Percentiles rank a stretch among this genome's conserved stretches.
Evolutionary conservation across 1,139 yeast genomes (phyloP).

Genomic region (Blastobotrys ciferrii): DNA sequence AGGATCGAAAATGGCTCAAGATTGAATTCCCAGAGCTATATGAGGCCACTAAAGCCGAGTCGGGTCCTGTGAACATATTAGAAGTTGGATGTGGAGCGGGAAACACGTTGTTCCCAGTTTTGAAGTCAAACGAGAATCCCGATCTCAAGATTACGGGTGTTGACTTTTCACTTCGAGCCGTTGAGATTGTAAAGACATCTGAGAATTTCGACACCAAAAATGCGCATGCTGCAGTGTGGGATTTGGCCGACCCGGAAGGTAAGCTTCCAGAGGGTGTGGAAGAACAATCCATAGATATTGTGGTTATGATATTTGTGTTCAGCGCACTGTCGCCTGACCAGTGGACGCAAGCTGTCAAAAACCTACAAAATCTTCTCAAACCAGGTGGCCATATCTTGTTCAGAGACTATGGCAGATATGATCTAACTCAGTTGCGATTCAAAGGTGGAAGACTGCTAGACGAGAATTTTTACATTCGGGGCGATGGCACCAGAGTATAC

Average conservation of each 20-base stretch:
- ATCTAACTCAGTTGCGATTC: conserved; percentile 91
- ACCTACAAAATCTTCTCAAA: conserved; percentile 68
- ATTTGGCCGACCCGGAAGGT: conserved; percentile 75
- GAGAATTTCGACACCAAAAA: conserved; percentile 59
- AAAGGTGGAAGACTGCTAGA: conserved; percentile 83
- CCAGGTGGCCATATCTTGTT: conserved; percentile 91
- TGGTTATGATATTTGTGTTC: conserved; percentile 90
- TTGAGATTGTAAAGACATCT: conserved; percentile 70
- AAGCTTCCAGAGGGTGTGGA: conserved; percentile 79
- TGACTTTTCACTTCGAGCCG: conserved; percentile 88
- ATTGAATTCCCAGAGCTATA: conserved; percentile 88
- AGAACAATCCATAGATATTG: conserved; percentile 80
- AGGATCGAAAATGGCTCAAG: conserved; percentile 93
- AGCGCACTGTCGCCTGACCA: conserved; percentile 90
- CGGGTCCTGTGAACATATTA: conserved; percentile 69
- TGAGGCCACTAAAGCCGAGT: conserved; percentile 67
- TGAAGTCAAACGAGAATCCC: conserved; percentile 79
- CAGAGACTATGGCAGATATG: conserved; percentile 95
- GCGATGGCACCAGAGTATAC: conserved; percentile 97
- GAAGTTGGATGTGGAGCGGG: conserved; percentile 99
- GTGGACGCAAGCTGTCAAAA: conserved; percentile 78
- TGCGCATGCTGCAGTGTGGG: conserved; percentile 94
- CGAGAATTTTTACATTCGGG: conserved; percentile 92
- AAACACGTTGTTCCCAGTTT: conserved; percentile 87
- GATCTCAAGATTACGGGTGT: conserved; percentile 75